Evolutionary conservation across 2,329 filamentous ascomycete species (phyloP).

Genomic region (Aspergillus felis): DNA sequence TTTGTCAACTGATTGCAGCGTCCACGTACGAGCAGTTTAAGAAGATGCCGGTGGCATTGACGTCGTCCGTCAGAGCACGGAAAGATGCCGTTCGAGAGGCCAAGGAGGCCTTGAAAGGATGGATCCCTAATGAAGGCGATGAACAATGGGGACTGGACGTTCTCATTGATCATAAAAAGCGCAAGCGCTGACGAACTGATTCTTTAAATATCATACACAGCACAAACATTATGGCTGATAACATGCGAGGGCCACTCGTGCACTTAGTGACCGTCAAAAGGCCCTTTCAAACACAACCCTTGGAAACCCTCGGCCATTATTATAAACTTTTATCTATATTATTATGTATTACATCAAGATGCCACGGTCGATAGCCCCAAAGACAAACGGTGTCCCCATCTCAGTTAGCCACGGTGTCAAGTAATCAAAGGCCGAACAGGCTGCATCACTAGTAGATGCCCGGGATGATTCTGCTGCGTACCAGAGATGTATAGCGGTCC

Average conservation of each 20-base stretch:
- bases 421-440: neutral
- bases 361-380: neutral
- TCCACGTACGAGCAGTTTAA: conserved; percentile 33
- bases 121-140: conserved; percentile 37
- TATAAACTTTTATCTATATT: neutral
- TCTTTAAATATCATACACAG: neutral
- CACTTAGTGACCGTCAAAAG: neutral
- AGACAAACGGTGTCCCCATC: neutral
- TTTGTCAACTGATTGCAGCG: conserved; percentile 4
- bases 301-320: neutral
- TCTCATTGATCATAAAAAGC: conserved; percentile 26
- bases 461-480: conserved; percentile 78
- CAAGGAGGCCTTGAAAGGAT: conserved; percentile 31
- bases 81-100: conserved; percentile 28
- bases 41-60: neutral
- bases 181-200: conserved; percentile 19
- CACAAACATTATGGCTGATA: neutral
- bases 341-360: neutral
- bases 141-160: conserved; percentile 35
- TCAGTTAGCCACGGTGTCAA: neutral
- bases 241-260: neutral
- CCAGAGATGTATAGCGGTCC: conserved; percentile 79
- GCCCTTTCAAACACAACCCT: too few species aligned
- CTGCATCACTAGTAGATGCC: conserved; percentile 63
- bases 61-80: conserved; percentile 15